These are phyloP conservation scores for Phaeotremella skinneri DNA, from an alignment of 768 basidiomycete genomes.

Conservation along the genomic window DNA sequence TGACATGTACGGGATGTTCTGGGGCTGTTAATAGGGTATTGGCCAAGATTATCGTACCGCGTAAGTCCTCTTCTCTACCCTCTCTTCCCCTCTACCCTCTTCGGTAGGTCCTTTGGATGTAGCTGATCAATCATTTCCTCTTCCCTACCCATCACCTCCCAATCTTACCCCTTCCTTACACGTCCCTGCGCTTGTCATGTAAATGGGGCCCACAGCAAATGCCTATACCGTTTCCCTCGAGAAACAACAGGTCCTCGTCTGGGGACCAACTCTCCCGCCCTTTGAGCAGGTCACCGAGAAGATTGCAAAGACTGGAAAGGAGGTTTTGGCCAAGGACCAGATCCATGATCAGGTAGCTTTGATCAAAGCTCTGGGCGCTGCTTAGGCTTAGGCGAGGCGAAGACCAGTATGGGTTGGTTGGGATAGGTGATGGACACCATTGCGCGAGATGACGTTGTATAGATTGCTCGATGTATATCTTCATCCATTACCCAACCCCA, in stretches of 20 bases:
- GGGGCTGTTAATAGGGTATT: conserved; percentile 50
- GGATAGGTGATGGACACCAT: too few relatives aligned
- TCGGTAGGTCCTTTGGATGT: background rate
- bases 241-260: conserved; percentile 46
- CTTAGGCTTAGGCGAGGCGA: too few relatives aligned
- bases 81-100: background rate
- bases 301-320: conserved; percentile 53
- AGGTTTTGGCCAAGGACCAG: conserved; percentile 22
- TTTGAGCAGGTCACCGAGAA: conserved; percentile 47
- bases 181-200: background rate
- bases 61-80: conserved; percentile 32
- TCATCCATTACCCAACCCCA: too few relatives aligned
- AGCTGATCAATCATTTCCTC: background rate
- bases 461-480: too few relatives aligned
- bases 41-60: conserved; percentile 44
- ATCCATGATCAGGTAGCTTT: conserved; percentile 15
- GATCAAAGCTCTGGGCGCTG: background rate
- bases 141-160: background rate
- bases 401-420: too few relatives aligned
- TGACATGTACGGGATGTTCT: conserved; percentile 52
- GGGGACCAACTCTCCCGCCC: conserved; percentile 43
- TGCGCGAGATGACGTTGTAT: too few relatives aligned
- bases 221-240: conserved; percentile 46
- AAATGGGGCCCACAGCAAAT: conserved; percentile 27
- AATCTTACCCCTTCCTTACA: background rate